Base-by-base conservation (phyloP, 2,329 filamentous ascomycete genomes). In the Arthrocladium fulminans region DNA sequence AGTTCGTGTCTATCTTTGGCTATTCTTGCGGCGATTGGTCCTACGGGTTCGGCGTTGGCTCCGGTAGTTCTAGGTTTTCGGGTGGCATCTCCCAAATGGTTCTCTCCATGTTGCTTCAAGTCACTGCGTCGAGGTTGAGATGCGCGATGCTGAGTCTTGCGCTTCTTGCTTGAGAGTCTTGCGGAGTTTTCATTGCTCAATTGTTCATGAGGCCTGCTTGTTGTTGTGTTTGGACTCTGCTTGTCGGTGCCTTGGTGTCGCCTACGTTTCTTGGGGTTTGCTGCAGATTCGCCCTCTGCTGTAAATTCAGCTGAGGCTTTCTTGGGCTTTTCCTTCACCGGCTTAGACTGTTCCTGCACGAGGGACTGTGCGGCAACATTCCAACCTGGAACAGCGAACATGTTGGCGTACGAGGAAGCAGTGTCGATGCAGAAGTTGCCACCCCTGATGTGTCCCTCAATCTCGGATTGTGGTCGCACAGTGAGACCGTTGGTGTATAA, bases 311-410 rank as follows among this genome's bases (percentile, higher is more conserved):
- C 13, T 15, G 23, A 15, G 17, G n/a, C 19, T 6, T 48, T 57
- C 53, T 38, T 49, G 40, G 23, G 54, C 48, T 56, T 59, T 57
- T 56, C 61, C 59, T 48, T 55, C 41, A 63, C 61, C 52, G 61
- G 61, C 52, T 75, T 70, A 15, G 72, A 76, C 67, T 95, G 87
- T 24, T 79, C 68, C 67, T 87, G 38, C 12, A 48, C 57, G 4
- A 57, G 49, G 7, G 54, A 47, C 13, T 43, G 40, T 27, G 55
- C 45, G 48, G 86, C 80, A 29, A 96, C 75, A 32, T 87, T 87
- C 89, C 90, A 96, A 58, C 92, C 92, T 61, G 86, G 86, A 24
- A 97, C 89, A 8, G 88, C 83, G 66, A 97, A 97, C 90, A 97
- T 67, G 52, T 27, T 57, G 30, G 34, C 32, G 17, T 13, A 45